Evolutionary conservation across 225 moss, liverwort and hornwort species (phyloP), one percentile per base, ranked within the genome.

Genomic region (Physcomitrium patens): DNA sequence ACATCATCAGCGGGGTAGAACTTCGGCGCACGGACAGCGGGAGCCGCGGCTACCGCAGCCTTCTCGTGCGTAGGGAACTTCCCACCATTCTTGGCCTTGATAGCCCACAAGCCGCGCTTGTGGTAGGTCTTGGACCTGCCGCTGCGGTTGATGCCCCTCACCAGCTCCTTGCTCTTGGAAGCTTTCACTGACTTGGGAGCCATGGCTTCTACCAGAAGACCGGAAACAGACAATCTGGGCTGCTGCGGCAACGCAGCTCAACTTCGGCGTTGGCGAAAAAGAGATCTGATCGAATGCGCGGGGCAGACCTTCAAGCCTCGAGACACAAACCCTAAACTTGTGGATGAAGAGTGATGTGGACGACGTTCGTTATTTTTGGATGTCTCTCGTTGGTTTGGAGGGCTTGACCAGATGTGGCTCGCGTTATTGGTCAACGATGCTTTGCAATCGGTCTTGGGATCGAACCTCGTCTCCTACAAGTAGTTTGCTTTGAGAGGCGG

Each of bases 51-150:
- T n/a, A 22, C 61, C 22, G 74, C 20, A 16, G 48, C 74, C 81
- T 82, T 84, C 53, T 77, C 66, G 72, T 87, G 81, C 11, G 48
- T 71, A 2, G 87, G 87, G 20, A 87, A 93, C 0, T 79, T 65
- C 26, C 91, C 93, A 37, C 93, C 93, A 23, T 93, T 77, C 81
- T 93, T 93, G 7, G 82, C 91, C 84, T 93, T 93, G 80, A 93
- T 82, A 7, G 93, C 93, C 93, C 91, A 93, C 71, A 93, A 26
- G 4, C 93, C 93, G 13, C 84, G 65, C 73, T 87, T 89, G 89
- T 91, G 93, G 23, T 93, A 93, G 45, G 89, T 85, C 52, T 85
- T 80, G 27, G 93, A 93, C 63, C 91, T 82, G n/a, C 91, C 89
- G 62, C 57, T 70, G 55, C 85, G 83, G 51, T 91, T 82, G 13